Base-by-base conservation (phyloP, 2,329 filamentous ascomycete genomes). In the Pseudovirgaria hyperparasitica region DNA sequence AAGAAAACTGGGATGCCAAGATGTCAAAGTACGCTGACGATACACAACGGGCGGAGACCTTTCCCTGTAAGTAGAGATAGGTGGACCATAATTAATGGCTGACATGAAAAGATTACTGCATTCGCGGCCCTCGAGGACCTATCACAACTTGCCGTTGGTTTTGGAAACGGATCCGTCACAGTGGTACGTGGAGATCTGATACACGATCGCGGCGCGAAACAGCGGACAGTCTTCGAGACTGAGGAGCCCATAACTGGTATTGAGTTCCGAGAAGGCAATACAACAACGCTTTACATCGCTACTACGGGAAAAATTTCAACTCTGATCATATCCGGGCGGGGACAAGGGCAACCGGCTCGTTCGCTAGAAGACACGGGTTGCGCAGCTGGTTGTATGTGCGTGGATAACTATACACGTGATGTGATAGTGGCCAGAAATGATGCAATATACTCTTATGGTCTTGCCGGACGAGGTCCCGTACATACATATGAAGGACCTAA, bases 191-290 rank as follows among this genome's bases (percentile, higher is more conserved):
- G 92, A 34, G 90, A 98, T 49, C 63, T 98, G 25, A 82, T 98
- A 41, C 85, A 98, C 51, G 90, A 98, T 51, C 75, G 90, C 31
- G 90, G 92, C 13, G 85, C 87, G 8, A 85, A 84, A 49, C 90
- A 98, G 52, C 74, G 90, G 28, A 90, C 87, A 18, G 82, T 98
- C 7, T 90, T 92, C 56, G 90, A 98, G 49, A 93, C 86, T 0
- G 86, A 96, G 43, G 90, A 98, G 50, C 92, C 90, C 0, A 76
- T 98, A 7, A 98, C 90, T 0, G 87, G 86, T 2, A 75, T 98
- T 9, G 80, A 90, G 45, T 78, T 93, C 34, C 60, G 72, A 23
- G 63, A 67, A 42, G 67, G 68, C 5, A 59, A 59, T 24, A 63
- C 64, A 22, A 90, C 81, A 2, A 87, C 80, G 0, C 65, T 98